Evolutionary conservation across 2,329 filamentous ascomycete species (phyloP).

Genomic region (Trichoderma sp.): DNA sequence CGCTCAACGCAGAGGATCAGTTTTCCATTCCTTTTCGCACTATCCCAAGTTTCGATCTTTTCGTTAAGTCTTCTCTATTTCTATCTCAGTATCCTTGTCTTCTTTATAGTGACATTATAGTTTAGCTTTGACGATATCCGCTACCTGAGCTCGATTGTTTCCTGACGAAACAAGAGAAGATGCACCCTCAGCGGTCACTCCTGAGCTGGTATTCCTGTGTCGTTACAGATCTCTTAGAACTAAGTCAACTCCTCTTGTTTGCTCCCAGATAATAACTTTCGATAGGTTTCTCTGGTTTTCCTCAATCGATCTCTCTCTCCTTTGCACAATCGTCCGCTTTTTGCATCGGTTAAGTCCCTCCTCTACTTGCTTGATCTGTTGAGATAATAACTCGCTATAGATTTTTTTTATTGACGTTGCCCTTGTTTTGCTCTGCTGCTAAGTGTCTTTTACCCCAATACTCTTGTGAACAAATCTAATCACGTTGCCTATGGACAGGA

Average conservation of each 20-base stretch:
- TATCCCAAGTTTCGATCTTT: background rate
- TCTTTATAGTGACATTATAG: background rate
- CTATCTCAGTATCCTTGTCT: background rate
- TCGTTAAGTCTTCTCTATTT: background rate
- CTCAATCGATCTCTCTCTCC: background rate
- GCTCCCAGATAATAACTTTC: background rate
- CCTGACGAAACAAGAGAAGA: background rate
- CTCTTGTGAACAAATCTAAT: background rate
- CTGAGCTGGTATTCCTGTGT: background rate
- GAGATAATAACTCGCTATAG: background rate
- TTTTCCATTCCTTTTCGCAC: background rate
- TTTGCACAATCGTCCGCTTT: too few relatives aligned
- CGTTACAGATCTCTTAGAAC: background rate
- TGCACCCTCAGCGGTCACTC: background rate
- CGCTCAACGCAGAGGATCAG: background rate
- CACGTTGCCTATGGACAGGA: background rate
- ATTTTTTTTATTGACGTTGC: too few relatives aligned
- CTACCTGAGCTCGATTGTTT: background rate
- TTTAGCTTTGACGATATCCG: background rate
- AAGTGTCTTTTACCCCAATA: background rate
- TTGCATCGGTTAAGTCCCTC: background rate
- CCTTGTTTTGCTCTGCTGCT: background rate
- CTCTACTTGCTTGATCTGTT: background rate
- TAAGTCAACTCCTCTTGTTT: background rate
- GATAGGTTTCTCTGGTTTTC: background rate